Base-by-base conservation (phyloP, 306 rosid species). In the Geum urbanum region DNA sequence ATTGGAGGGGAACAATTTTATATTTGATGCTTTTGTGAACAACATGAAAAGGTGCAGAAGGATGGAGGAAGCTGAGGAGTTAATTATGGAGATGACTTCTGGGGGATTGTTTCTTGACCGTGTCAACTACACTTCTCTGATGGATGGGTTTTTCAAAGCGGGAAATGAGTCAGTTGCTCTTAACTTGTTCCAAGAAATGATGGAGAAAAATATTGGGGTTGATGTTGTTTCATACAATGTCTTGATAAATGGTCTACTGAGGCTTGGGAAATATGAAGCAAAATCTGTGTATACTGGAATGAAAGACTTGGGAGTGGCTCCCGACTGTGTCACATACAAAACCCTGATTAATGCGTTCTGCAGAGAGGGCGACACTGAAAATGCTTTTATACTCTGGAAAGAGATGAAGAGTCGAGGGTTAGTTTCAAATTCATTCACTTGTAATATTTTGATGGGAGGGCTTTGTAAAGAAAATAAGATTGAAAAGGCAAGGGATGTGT, bases 211-310 rank as follows among this genome's bases (percentile, higher is more conserved):
- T 65, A 74, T 73, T 9, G 81, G 60, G 79, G 79, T 91, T 72
- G 97, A 94, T 83, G 80, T 87, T 70, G 84, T 88, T 74, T 91
- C 99, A 60, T 94, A 83, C 78, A 94, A 94, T 86, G 96, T 84
- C 72, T 79, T 84, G 74, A 79, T 85, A 64, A 94, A 86, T 46
- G 92, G 99, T 66, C 79, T 91, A 72, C 72, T 91, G 80, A 83
- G 84, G 79, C 83, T 74, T 51, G 92, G 92, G 75, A 94, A 88
- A 69, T 83, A 80, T 74, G 92, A 91, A 72, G 84, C 85, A 39
- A 78, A 70, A 35, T 86, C 88, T 64, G 85, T 88, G 55, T 91
- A 82, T 73, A 70, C 82, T 63, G 81, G 87, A 76, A 88, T 89
- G 83, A 73, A 65, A 56, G 89, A 94, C 69, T 61, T 75, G 63